Conservation (phyloP, 2,329 filamentous ascomycete species). For the Pezicula radicicola region DNA sequence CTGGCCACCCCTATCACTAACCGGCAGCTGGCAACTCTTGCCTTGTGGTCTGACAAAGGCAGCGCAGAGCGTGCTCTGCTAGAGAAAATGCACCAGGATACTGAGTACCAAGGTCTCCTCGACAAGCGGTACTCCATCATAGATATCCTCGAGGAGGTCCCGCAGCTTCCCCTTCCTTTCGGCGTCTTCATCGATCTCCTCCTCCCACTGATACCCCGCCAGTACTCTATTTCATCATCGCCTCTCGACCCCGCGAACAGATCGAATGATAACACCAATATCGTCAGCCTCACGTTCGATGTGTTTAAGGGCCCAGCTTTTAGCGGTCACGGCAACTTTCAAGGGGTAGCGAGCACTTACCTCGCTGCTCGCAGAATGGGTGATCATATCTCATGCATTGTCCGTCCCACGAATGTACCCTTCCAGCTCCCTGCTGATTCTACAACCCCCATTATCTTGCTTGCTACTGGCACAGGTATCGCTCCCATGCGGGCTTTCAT, state of each 20-base stretch:
- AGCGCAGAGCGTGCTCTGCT: not conserved
- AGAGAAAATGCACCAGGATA: not conserved
- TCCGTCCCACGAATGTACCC: slow-evolving; percentile 36
- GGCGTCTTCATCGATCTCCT: slow-evolving; percentile 68
- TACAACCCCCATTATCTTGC: slow-evolving; percentile 29
- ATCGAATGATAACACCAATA: slow-evolving; percentile 23
- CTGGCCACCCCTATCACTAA: too few species aligned
- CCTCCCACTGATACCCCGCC: slow-evolving; percentile 73
- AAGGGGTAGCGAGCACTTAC: slow-evolving; percentile 45
- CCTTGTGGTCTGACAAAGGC: too few species aligned
- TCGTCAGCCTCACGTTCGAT: slow-evolving; percentile 28
- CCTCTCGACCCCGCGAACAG: too few species aligned
- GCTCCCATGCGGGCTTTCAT: slow-evolving; percentile 15
- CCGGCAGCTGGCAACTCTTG: slow-evolving; percentile 34
- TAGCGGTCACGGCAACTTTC: not conserved
- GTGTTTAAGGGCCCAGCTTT: slow-evolving; percentile 32
- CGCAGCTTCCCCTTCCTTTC: slow-evolving; percentile 59
- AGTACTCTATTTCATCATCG: slow-evolving; percentile 78
- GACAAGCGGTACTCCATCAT: slow-evolving; percentile 59
- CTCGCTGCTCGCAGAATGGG: slow-evolving; percentile 36
- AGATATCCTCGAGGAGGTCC: slow-evolving; percentile 65
- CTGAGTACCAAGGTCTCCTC: not conserved
- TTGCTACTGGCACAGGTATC: slow-evolving; percentile 31
- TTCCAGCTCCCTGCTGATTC: slow-evolving; percentile 20
- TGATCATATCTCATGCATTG: slow-evolving; percentile 34